These are phyloP conservation scores for Epichloe glyceriae DNA, from an alignment of 2,329 filamentous ascomycete species.

Conservation along the genomic window DNA sequence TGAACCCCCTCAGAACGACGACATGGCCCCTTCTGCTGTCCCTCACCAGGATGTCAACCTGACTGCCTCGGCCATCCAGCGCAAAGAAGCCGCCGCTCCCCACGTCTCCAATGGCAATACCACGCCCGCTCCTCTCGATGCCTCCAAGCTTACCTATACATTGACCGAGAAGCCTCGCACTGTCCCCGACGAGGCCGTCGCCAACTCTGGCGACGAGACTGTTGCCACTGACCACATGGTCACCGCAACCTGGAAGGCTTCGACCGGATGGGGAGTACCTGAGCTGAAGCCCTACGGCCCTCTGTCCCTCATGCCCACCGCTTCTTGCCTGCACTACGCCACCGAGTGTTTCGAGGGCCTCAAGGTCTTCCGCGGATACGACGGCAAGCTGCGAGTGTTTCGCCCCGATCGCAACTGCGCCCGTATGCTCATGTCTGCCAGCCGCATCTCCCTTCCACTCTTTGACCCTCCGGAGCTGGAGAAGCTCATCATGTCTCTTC, in stretches of 20 bases:
- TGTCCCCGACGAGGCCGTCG: slow-evolving; percentile 37
- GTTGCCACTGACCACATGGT: slow-evolving; percentile 83
- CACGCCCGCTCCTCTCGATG: slow-evolving; percentile 45
- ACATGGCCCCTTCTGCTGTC: slow-evolving; percentile 35
- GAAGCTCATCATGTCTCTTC: slow-evolving; percentile 58
- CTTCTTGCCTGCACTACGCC: slow-evolving; percentile 74
- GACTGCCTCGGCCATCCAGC: slow-evolving; percentile 36
- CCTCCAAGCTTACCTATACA: slow-evolving; percentile 46
- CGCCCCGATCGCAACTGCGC: slow-evolving; percentile 60
- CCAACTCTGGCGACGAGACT: slow-evolving; percentile 35
- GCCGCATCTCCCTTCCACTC: slow-evolving; percentile 59
- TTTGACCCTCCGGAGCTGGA: slow-evolving; percentile 62
- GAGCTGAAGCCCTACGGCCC: slow-evolving; percentile 67
- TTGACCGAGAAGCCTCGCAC: slow-evolving; percentile 35
- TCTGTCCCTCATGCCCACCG: slow-evolving; percentile 65
- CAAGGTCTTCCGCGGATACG: slow-evolving; percentile 69
- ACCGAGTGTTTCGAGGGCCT: slow-evolving; percentile 82
- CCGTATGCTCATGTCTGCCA: slow-evolving; percentile 47
- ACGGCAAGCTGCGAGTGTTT: slow-evolving; percentile 64
- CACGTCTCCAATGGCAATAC: slow-evolving; percentile 25
- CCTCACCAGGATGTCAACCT: slow-evolving; percentile 36
- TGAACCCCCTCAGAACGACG: not conserved
- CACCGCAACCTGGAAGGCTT: slow-evolving; percentile 52
- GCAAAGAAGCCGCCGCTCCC: slow-evolving; percentile 29
- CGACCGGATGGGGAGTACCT: slow-evolving; percentile 59